These are phyloP conservation scores for Solanum sejunctum DNA, from an alignment of 257 asterid species.

Conservation along the genomic window DNA sequence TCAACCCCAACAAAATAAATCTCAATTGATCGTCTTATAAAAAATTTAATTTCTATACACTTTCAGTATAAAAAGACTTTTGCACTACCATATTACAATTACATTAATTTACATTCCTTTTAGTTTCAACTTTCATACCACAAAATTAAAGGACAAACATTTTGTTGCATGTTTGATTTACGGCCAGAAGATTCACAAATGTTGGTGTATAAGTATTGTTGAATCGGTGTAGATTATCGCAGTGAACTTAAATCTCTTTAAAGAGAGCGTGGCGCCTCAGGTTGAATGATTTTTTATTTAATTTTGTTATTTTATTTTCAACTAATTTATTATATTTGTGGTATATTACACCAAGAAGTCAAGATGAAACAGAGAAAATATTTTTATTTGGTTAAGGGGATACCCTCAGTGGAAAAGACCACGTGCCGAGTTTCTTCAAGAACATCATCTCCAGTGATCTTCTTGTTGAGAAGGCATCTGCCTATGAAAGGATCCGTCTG, in stretches of 20 bases:
- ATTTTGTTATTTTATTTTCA: no score
- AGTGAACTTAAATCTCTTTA: no score
- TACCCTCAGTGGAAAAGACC: constrained; percentile 97
- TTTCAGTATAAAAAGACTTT: background rate
- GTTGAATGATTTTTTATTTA: no score
- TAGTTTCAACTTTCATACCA: background rate
- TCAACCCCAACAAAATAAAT: background rate
- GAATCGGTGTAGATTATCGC: no score
- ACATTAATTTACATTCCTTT: background rate
- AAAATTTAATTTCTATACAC: background rate
- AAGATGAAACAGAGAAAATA: no score
- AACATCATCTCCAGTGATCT: constrained; percentile 96
- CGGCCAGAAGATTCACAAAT: background rate
- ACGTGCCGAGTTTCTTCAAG: constrained; percentile 99
- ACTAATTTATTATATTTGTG: no score
- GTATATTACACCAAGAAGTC: no score
- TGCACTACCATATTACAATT: background rate
- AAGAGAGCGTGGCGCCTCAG: no score
- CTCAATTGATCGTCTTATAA: background rate
- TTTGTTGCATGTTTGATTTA: background rate
- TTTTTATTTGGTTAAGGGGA: background rate
- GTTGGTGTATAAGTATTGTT: no score
- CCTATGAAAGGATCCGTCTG: constrained; percentile 82
- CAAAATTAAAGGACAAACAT: background rate
- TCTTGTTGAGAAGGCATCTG: constrained; percentile 67